Conservation (phyloP, 2,329 filamentous ascomycete species). For the Onygenales sp. region DNA sequence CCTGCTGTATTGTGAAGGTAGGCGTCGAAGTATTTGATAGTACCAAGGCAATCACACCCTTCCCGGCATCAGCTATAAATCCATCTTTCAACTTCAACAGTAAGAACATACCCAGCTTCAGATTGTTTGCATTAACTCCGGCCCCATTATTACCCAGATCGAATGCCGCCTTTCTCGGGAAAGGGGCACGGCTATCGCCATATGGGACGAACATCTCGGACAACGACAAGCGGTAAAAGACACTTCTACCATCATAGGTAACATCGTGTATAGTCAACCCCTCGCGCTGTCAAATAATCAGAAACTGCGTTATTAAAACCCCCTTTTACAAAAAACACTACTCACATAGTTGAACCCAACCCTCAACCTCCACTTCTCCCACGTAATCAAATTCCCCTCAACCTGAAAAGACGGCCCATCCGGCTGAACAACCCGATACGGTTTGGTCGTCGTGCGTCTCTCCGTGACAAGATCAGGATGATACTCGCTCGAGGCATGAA, state of each 20-base stretch:
- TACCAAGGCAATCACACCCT: conserved; percentile 45
- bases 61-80: neutral
- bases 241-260: conserved; percentile 53
- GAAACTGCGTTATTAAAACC: neutral
- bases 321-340: neutral
- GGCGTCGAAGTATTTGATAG: conserved; percentile 57
- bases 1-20: conserved; percentile 47
- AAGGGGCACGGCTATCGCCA: conserved; percentile 55
- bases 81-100: neutral
- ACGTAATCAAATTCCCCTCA: conserved; percentile 39
- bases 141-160: conserved; percentile 62
- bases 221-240: conserved; percentile 58
- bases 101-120: conserved; percentile 44
- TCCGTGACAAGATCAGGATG: conserved; percentile 8
- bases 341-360: conserved; percentile 41
- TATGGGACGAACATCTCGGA: conserved; percentile 65
- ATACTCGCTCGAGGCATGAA: conserved; percentile 25
- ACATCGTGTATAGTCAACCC: conserved; percentile 63
- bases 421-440: conserved; percentile 62
- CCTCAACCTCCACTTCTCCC: conserved; percentile 62
- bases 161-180: conserved; percentile 61
- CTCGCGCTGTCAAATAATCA: conserved; percentile 54
- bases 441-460: conserved; percentile 42
- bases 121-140: conserved; percentile 58
- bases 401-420: conserved; percentile 57